Evolutionary conservation across 2,329 filamentous ascomycete species (phyloP).

Genomic region (Claviceps monticola): DNA sequence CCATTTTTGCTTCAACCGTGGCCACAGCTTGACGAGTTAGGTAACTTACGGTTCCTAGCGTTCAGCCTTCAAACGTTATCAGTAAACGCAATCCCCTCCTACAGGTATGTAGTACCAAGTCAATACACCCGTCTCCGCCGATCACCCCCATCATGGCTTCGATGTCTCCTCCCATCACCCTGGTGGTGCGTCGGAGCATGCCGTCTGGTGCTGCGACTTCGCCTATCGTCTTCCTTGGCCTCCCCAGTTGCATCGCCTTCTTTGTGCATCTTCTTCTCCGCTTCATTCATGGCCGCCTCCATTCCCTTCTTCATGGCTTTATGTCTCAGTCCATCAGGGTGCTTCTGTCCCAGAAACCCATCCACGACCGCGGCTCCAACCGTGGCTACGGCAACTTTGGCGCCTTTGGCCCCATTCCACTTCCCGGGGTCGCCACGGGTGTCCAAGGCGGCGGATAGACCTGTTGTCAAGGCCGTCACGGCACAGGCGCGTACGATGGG

Average conservation of each 20-base stretch:
- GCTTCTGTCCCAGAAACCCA: conserved; percentile 26
- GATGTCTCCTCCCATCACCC: background rate
- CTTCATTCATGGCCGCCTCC: conserved; percentile 6
- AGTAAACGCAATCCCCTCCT: background rate
- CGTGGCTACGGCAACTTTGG: conserved; percentile 33
- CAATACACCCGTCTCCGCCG: background rate
- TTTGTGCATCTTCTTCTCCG: conserved; percentile 5
- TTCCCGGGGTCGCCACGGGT: conserved; percentile 29
- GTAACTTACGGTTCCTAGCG: background rate
- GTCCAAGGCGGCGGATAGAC: conserved; percentile 32
- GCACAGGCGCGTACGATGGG: conserved; percentile 26
- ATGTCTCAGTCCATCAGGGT: conserved; percentile 12
- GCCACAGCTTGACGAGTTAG: no score
- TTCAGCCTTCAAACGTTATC: background rate
- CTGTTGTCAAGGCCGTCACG: conserved; percentile 31
- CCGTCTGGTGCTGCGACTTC: background rate
- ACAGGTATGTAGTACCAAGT: background rate
- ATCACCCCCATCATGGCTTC: background rate
- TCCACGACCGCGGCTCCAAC: conserved; percentile 34
- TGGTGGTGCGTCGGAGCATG: background rate
- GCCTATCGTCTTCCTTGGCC: background rate
- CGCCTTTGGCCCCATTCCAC: conserved; percentile 35
- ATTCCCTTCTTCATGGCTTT: conserved; percentile 5
- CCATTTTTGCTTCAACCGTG: no score
- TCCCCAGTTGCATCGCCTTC: background rate